Percentiles rank a stretch among this genome's conserved stretches.
phyloP scores from a whole-genome alignment of 2,329 filamentous ascomycete species.

The Metarhizium anisopliae region DNA sequence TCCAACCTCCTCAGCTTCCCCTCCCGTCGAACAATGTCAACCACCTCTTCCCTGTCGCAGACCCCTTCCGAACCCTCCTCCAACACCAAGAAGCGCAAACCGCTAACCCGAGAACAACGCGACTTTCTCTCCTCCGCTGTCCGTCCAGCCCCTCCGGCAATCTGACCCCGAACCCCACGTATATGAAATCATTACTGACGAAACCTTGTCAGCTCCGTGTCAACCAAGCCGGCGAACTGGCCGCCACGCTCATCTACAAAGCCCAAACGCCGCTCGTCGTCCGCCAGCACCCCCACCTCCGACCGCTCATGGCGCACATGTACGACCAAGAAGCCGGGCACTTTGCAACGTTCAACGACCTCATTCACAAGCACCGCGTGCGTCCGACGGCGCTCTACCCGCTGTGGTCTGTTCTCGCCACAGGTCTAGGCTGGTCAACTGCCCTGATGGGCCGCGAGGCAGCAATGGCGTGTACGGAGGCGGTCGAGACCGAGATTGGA shows the following conservation, averaged over 20 bases:
- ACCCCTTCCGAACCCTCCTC: background rate
- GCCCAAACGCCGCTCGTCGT: slow-evolving; percentile 79
- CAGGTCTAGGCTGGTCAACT: slow-evolving; percentile 79
- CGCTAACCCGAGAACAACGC: slow-evolving; percentile 60
- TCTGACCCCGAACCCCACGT: background rate
- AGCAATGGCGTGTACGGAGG: slow-evolving; percentile 97
- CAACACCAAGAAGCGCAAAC: slow-evolving; percentile 36
- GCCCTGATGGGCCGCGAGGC: slow-evolving; percentile 84
- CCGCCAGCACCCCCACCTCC: slow-evolving; percentile 74
- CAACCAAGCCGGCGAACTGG: slow-evolving; percentile 96
- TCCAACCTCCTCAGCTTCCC: slow-evolving; percentile 1
- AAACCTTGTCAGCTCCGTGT: slow-evolving; percentile 60
- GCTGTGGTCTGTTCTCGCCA: slow-evolving; percentile 73
- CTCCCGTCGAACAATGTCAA: slow-evolving; percentile 6
- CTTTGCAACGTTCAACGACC: slow-evolving; percentile 72
- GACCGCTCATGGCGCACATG: slow-evolving; percentile 93
- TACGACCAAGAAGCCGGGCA: slow-evolving; percentile 92
- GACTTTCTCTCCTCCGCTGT: slow-evolving; percentile 69
- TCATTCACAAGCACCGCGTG: slow-evolving; percentile 79
- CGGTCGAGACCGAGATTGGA: slow-evolving; percentile 96
- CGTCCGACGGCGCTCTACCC: slow-evolving; percentile 91
- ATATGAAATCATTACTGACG: slow-evolving; percentile 4
- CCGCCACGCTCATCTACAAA: slow-evolving; percentile 87
- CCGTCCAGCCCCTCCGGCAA: slow-evolving; percentile 16
- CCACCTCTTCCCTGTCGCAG: slow-evolving; percentile 2